Conservation (phyloP, 495 filamentous ascomycete species). For the Aspergillus avenaceus region DNA sequence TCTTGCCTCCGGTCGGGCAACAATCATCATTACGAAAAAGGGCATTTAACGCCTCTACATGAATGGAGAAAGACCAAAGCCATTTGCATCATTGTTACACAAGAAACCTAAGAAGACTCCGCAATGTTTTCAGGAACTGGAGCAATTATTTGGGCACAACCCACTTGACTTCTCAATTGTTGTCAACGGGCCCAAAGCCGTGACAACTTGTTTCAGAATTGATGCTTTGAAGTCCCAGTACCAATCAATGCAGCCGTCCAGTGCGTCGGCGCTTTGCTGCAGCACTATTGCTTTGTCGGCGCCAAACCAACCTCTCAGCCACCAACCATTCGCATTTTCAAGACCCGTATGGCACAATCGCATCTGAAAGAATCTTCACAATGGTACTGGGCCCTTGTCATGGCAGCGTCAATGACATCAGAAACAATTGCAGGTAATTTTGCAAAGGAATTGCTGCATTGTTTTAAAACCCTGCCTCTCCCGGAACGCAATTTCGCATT, state of each 20-base stretch:
- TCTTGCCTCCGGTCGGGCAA: too few relatives aligned
- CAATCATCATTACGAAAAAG: too few relatives aligned
- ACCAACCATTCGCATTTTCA: neutral
- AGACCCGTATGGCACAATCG: neutral
- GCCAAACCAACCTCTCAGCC: neutral
- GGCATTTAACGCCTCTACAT: too few relatives aligned
- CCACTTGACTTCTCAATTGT: conserved; percentile 12
- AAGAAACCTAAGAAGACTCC: too few relatives aligned
- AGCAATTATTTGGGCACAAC: too few relatives aligned
- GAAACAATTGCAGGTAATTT: neutral
- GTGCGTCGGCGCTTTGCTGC: neutral
- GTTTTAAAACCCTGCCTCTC: neutral
- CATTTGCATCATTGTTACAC: too few relatives aligned
- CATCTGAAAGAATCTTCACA: neutral
- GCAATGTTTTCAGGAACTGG: too few relatives aligned
- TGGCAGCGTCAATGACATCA: neutral
- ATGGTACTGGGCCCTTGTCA: neutral
- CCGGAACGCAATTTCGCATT: neutral
- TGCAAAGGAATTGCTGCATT: neutral
- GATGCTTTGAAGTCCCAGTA: neutral
- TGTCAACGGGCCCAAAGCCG: neutral
- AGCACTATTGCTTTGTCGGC: conserved; percentile 5
- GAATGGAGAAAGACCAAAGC: too few relatives aligned
- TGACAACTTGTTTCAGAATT: neutral
- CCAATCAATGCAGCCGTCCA: conserved; percentile 1